Base-by-base conservation (phyloP, 2,329 filamentous ascomycete genomes). In the Coniochaeta prunicola region DNA sequence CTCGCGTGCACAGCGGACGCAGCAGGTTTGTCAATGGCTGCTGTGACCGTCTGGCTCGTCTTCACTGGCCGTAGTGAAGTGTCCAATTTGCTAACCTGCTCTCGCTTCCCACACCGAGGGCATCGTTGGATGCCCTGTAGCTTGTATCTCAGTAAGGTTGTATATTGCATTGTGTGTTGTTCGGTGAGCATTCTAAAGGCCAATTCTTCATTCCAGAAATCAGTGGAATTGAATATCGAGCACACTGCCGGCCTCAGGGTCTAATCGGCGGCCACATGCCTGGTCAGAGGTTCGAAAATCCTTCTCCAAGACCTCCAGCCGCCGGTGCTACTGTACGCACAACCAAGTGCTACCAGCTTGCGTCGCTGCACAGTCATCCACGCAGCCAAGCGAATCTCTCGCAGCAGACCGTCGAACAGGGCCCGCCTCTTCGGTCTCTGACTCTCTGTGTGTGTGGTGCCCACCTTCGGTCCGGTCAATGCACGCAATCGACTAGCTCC, bases 401-500 rank as follows among this genome's bases (percentile, higher is more conserved):
- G 26, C 57, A 28, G 24, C 17, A 6, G 5, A 17, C 4, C 30
- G 9, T 58, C 42, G 26, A 12, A 9, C 45, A 15, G 17, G 21
- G 8, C 31, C 50, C 33, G 57, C 26, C 19, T 31, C 21, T 4
- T 45, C 33, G 57, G 57, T 50, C 58, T 48, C 50, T 38, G n/a
- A n/a, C n/a, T n/a, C n/a, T n/a, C n/a, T n/a, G n/a, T n/a, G n/a
- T n/a, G n/a, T n/a, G n/a, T n/a, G n/a, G 45, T 53, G 57, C 59
- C 42, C 26, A 40, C 54, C 36, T n/a, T 50, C 42, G 50, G 57
- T 33, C 62, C 61, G 59, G 61, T 66, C 64, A 63, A 68, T 64
- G 61, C 62, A 63, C 48, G 59, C 60, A 60, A 62, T 60, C 59
- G 28, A 48, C 57, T 66, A 69, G 67, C 65, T 62, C 56, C 59